Evolutionary conservation across 2,329 filamentous ascomycete species (phyloP), one percentile per base, ranked within the genome.

Genomic region (Aspergillus sergii): DNA sequence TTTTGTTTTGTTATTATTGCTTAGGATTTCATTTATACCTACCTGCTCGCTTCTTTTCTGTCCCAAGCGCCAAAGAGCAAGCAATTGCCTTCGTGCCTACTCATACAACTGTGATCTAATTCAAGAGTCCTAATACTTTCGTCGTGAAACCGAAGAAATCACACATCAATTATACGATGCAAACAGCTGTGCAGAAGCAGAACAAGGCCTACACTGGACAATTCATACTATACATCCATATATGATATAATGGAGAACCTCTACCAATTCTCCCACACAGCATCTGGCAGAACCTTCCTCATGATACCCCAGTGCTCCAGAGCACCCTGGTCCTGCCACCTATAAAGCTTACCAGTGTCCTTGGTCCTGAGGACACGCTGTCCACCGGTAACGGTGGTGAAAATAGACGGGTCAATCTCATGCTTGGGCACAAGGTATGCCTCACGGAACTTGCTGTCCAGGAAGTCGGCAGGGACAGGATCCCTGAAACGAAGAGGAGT

Each of bases 251-350:
- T 32, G 51, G 3, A 46, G 14, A 41, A 16, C 3, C 19, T 21
- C 61, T 46, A 97, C 92, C 93, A 98, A 72, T 88, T 86, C 80
- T 96, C 91, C 95, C 95, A 99, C 30, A 98, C 86, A 14, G 81
- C 80, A 61, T 83, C 83, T 1, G 94, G 93, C 66, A 98, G 69
- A 3, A 97, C 93, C 0, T 82, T 87, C 73, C 95, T 87, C 93
- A 99, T 99, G 54, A 99, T 90, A 50, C 81, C 82, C 95, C 95
- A 99, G 80, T 99, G 95, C 11, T 91, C 91, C 58, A 91, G 75
- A 0, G 94, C 94, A 71, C 91, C 92, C 72, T 87, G 83, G 72
- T 88, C 84, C 74, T 97, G 93, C 83, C 87, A 92, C 74, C 85
- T 84, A 60, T 85, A 85, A 72, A 97, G 82, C 71, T 87, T 84